Evolutionary conservation across 441 rosid species (phyloP).

Genomic region (Populus trichocarpa): DNA sequence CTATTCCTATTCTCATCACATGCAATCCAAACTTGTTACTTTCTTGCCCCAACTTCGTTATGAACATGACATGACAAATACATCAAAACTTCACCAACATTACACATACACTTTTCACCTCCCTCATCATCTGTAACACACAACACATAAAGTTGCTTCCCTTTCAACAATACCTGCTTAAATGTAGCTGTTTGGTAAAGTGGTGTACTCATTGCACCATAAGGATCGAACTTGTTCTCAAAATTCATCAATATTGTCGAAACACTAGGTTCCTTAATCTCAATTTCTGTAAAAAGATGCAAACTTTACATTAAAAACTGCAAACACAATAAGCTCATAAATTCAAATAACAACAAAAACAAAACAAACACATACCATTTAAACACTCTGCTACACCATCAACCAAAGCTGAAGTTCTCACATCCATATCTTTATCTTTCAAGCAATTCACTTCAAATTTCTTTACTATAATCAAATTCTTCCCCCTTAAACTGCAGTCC

Average conservation of each 20-base stretch:
- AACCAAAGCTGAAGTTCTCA: conserved; percentile 34
- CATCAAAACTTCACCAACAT: neutral
- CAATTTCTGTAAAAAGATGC: conserved; percentile 33
- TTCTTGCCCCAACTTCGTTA: neutral
- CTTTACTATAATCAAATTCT: conserved; percentile 20
- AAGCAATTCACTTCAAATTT: conserved; percentile 39
- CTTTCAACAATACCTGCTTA: conserved; percentile 58
- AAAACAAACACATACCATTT: conserved; percentile 38
- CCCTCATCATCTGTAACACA: neutral
- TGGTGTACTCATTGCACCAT: conserved; percentile 75
- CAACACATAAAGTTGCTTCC: neutral
- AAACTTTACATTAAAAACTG: neutral
- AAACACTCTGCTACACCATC: conserved; percentile 31
- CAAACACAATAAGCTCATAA: neutral
- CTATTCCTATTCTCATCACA: neutral
- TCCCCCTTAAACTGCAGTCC: conserved; percentile 28
- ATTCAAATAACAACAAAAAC: neutral
- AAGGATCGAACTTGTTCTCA: conserved; percentile 77
- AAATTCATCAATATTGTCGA: conserved; percentile 70
- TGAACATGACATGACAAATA: neutral
- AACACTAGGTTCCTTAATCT: conserved; percentile 52
- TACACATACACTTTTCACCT: neutral
- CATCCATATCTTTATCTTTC: conserved; percentile 43
- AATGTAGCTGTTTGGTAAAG: conserved; percentile 96
- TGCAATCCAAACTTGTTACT: neutral